These are phyloP conservation scores for Dioszegia hungarica DNA, from an alignment of 768 basidiomycete genomes.

Conservation along the genomic window DNA sequence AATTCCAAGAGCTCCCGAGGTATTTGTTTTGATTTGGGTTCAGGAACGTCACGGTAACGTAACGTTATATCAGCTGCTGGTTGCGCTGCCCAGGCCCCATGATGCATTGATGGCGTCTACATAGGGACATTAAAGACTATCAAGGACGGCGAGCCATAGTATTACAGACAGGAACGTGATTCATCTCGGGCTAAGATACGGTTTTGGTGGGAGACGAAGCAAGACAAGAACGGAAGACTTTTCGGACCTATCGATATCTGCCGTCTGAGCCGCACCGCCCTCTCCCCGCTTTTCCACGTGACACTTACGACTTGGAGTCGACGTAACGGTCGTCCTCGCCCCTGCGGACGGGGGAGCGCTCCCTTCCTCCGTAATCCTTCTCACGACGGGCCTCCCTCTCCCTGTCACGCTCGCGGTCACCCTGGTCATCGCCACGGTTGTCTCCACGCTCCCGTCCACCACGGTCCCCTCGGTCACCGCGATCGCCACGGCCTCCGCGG, in stretches of 20 bases:
- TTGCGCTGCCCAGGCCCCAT: neutral
- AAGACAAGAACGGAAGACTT: neutral
- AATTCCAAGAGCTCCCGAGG: neutral
- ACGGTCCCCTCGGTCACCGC: neutral
- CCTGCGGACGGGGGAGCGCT: neutral
- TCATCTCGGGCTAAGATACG: too few relatives aligned
- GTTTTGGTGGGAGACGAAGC: too few relatives aligned
- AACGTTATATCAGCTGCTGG: neutral
- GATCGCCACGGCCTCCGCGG: neutral
- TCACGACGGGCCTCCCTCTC: too few relatives aligned
- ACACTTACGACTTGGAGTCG: neutral
- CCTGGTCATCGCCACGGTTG: too few relatives aligned
- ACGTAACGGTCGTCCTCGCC: constrained; percentile 4
- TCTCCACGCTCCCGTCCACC: neutral
- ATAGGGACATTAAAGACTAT: too few relatives aligned
- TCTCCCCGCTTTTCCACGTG: neutral
- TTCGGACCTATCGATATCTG: too few relatives aligned
- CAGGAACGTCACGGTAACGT: neutral
- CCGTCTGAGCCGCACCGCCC: neutral
- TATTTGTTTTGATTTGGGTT: neutral
- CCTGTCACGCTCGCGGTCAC: too few relatives aligned
- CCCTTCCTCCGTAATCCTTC: too few relatives aligned
- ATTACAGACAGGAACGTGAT: too few relatives aligned
- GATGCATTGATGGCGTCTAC: too few relatives aligned
- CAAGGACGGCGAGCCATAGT: too few relatives aligned